These are phyloP conservation scores for Posidonia oceanica DNA, from an alignment of 116 monocot genomes.

Conservation along the genomic window DNA sequence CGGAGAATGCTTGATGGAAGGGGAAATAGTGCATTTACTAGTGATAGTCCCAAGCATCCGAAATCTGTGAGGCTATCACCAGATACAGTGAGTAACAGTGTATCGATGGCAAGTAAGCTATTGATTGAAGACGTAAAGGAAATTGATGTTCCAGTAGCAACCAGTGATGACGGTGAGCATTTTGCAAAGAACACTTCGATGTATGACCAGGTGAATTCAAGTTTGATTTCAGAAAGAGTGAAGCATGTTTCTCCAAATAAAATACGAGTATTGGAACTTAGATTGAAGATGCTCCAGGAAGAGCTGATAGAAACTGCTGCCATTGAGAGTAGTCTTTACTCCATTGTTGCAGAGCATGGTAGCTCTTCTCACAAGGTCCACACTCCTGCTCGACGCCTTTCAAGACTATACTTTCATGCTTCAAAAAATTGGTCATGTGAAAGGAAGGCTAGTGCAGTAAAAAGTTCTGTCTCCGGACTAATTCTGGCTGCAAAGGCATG, in stretches of 20 bases:
- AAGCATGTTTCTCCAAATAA: constrained; percentile 16
- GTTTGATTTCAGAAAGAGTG: constrained; percentile 3
- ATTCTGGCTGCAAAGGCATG: constrained; percentile 72
- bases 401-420: constrained; percentile 60
- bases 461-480: constrained; percentile 54
- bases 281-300: constrained; percentile 48
- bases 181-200: constrained; percentile 2
- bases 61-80: constrained; percentile 32
- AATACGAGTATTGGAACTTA: constrained; percentile 53
- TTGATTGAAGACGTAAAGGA: constrained; percentile 55
- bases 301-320: constrained; percentile 85
- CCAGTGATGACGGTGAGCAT: constrained; percentile 1
- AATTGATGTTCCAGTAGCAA: constrained; percentile 32
- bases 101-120: constrained; percentile 7
- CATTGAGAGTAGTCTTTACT: constrained; percentile 60
- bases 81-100: constrained; percentile 11
- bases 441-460: constrained; percentile 52
- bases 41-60: constrained; percentile 23
- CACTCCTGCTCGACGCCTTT: constrained; percentile 78
- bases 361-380: constrained; percentile 82
- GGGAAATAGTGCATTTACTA: constrained; percentile 12
- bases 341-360: constrained; percentile 76
- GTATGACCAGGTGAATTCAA: constrained; percentile 11
- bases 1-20: constrained; percentile 19
- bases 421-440: constrained; percentile 29